Conservation (phyloP, 768 basidiomycete genomes). For the Suillus hirtellus region DNA sequence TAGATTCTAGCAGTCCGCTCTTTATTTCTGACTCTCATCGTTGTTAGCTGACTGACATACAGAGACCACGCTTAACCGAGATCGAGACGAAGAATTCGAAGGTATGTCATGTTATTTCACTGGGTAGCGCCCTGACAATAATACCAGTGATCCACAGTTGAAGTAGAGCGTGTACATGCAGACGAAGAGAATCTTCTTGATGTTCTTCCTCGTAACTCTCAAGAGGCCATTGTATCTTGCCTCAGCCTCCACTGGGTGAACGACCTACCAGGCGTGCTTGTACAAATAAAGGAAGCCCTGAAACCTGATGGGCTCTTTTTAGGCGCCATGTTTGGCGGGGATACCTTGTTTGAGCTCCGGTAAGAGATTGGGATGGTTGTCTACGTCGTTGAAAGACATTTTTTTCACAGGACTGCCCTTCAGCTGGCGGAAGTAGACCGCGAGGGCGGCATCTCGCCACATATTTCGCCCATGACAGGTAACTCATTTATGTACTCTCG, state of each 20-base stretch:
- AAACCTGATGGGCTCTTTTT: constrained; percentile 93
- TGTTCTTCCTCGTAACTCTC: constrained; percentile 65
- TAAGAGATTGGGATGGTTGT: constrained; percentile 25
- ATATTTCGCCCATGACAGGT: constrained; percentile 98
- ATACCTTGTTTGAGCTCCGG: constrained; percentile 93
- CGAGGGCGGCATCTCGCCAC: constrained; percentile 95
- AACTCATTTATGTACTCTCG: constrained; percentile 8
- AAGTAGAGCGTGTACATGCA: constrained; percentile 71
- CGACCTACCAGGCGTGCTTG: constrained; percentile 86
- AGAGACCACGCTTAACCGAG: constrained; percentile 76
- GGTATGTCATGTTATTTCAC: constrained; percentile 43
- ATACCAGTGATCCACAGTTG: constrained; percentile 48
- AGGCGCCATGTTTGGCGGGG: constrained; percentile 93
- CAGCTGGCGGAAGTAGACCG: constrained; percentile 94
- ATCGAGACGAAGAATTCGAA: constrained; percentile 78
- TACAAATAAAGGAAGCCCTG: constrained; percentile 84
- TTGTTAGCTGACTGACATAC: constrained; percentile 13
- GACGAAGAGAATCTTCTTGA: constrained; percentile 84
- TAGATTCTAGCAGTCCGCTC: constrained; percentile 80
- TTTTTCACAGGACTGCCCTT: constrained; percentile 68
- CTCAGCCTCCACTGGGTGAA: constrained; percentile 96
- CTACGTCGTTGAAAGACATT: neutral
- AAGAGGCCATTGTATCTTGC: constrained; percentile 92
- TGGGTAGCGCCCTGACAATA: constrained; percentile 1
- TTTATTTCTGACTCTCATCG: neutral